Evolutionary conservation across 2,329 filamentous ascomycete species (phyloP).

Genomic region (Paraconiothyrium sp.): DNA sequence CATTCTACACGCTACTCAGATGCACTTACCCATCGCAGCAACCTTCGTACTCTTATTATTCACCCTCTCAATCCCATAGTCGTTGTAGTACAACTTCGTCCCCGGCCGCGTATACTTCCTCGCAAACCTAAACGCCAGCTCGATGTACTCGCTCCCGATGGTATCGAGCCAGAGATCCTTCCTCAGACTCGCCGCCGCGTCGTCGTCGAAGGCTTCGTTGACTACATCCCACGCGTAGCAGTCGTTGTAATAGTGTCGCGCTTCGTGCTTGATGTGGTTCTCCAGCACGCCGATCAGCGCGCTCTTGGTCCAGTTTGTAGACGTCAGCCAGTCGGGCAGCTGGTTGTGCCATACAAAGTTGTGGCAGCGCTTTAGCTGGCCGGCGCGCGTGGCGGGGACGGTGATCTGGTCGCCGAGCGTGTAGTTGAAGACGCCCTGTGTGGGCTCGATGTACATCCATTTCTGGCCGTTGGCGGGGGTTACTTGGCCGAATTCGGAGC

Average conservation of each 20-base stretch:
- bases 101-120: constrained; percentile 64
- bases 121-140: constrained; percentile 64
- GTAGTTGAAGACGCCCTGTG: constrained; percentile 66
- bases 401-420: constrained; percentile 63
- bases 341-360: constrained; percentile 66
- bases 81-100: constrained; percentile 70
- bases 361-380: constrained; percentile 69
- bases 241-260: constrained; percentile 66
- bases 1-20: background rate
- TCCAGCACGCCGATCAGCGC: constrained; percentile 67
- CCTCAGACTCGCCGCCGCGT: constrained; percentile 59
- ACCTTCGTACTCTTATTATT: constrained; percentile 57
- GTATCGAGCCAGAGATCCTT: constrained; percentile 63
- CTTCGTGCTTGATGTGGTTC: constrained; percentile 68
- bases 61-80: constrained; percentile 70
- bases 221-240: constrained; percentile 73
- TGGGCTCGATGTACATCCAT: constrained; percentile 71
- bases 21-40: constrained; percentile 29
- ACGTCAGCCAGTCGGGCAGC: constrained; percentile 63
- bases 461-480: constrained; percentile 72
- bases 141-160: constrained; percentile 66
- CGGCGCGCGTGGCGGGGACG: constrained; percentile 50
- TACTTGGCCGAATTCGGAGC: constrained; percentile 69
- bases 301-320: constrained; percentile 64
- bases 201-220: constrained; percentile 70